A percentile compares a stretch with the other conserved stretches of the same genome.
These are phyloP conservation scores for Ophiostoma ips DNA, from an alignment of 2,329 filamentous ascomycete species.

Conservation along the genomic window DNA sequence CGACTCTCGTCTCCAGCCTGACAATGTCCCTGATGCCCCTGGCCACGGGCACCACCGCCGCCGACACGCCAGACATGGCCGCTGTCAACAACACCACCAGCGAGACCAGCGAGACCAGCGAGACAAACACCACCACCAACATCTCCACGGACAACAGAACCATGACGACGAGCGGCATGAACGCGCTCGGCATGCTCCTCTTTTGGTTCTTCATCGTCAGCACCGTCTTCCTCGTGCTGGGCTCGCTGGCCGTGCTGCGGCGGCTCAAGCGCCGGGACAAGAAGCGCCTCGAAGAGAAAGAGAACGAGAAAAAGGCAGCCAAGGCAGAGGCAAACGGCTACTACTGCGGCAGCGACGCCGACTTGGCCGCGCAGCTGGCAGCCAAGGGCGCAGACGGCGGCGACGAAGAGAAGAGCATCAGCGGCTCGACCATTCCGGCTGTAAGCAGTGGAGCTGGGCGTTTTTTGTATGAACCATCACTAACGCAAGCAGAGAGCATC, in stretches of 20 bases:
- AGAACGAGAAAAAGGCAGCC: background rate
- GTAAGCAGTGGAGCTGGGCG: too few species aligned
- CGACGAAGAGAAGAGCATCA: too few species aligned
- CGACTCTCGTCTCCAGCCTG: background rate
- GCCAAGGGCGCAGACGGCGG: too few species aligned
- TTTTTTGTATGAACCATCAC: too few species aligned
- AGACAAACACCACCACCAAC: background rate
- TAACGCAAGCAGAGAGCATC: too few species aligned
- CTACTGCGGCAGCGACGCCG: background rate
- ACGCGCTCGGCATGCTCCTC: constrained; percentile 11
- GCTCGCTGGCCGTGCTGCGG: constrained; percentile 5
- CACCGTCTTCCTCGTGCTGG: constrained; percentile 6
- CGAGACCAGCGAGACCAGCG: background rate
- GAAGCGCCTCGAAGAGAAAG: background rate
- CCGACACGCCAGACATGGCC: background rate
- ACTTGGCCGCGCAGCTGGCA: too few species aligned
- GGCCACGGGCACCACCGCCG: background rate
- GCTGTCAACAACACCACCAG: background rate
- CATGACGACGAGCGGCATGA: constrained; percentile 1
- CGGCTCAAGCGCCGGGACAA: constrained; percentile 8
- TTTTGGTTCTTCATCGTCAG: constrained; percentile 13
- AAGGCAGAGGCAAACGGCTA: background rate
- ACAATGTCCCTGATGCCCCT: background rate
- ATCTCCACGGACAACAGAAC: constrained; percentile 2
- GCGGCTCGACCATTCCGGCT: too few species aligned